Conservation (phyloP, 495 filamentous ascomycete species). For the Podospora australis region DNA sequence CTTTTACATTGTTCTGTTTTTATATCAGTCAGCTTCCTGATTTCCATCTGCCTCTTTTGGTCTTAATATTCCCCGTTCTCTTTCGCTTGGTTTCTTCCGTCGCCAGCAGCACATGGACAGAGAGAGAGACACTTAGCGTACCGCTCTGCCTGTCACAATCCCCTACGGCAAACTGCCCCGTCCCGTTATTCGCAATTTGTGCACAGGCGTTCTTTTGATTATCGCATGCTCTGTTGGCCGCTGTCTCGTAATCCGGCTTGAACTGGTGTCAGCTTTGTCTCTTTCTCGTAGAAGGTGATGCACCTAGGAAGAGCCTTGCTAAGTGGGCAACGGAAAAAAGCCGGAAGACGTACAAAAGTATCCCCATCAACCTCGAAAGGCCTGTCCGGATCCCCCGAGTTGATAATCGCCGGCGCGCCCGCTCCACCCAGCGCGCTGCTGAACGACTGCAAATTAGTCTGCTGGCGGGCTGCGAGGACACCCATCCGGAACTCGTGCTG, state of each 20-base stretch:
- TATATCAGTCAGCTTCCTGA: neutral
- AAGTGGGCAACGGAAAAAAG: too few relatives aligned
- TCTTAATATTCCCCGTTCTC: neutral
- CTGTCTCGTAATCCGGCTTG: constrained; percentile 29
- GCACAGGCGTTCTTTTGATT: constrained; percentile 38
- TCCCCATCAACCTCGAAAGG: constrained; percentile 42
- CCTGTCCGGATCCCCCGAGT: constrained; percentile 29
- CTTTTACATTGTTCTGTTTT: constrained; percentile 29
- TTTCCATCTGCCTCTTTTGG: neutral
- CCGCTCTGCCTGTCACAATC: constrained; percentile 35
- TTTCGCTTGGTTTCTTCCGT: too few relatives aligned
- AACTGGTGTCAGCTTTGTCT: too few relatives aligned
- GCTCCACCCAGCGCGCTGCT: constrained; percentile 18
- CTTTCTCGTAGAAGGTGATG: constrained; percentile 19
- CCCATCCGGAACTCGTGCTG: neutral
- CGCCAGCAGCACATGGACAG: too few relatives aligned
- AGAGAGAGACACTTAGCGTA: constrained; percentile 15
- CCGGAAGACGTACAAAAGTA: too few relatives aligned
- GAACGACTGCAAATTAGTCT: constrained; percentile 23
- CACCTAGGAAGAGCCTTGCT: too few relatives aligned
- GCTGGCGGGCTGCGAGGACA: neutral
- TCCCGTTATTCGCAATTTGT: constrained; percentile 24
- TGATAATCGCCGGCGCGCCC: constrained; percentile 23
- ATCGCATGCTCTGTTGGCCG: constrained; percentile 33
- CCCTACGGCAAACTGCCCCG: constrained; percentile 20